Evolutionary conservation across 208 protist species (phyloP), one percentile per base, ranked within the genome.

Genomic region (Crithidia brevicula): DNA sequence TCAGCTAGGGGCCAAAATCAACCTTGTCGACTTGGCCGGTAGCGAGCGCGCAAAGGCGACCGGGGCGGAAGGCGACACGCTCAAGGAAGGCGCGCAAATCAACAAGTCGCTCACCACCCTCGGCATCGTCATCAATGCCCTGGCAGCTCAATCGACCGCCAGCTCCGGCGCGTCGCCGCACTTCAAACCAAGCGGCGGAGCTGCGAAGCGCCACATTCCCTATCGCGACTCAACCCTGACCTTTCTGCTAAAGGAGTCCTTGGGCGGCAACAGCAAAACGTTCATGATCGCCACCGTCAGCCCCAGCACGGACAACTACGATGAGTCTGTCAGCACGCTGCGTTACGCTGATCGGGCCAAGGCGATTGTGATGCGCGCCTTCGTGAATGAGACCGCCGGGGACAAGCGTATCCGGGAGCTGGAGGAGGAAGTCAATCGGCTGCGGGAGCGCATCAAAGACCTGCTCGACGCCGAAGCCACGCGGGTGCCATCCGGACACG

Each of bases 1-100:
- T 7, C 82, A 91, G 53, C 61, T 92, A 5, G 73, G 87, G 1
- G 59, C 83, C 4, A 89, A 87, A 42, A 88, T 95, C 67, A 96
- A 96, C 65, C 84, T 99, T 13, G 90, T 98, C 2, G 97, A 98
- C 72, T 79, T 98, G 33, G 97, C 97, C 0, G 97, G 97, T 36
- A 94, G 83, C 65, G 97, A 98, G 79, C 79, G 95, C 2, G 82
- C 83, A 10, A 87, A 85, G 61, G 77, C 79, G 9, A 97, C 95
- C 1, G 88, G 89, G 4, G 93, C 93, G 11, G 88, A 86, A 33
- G 93, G 92, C 1, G 79, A 87, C 0, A 81, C 75, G 13, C 70
- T 97, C 1, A 69, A 83, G 27, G 95, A 98, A 61, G 91, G 85
- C 1, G 81, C 82, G 1, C 86, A 89, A 4, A 98, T 98, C 73